Evolutionary conservation across 495 filamentous ascomycete species (phyloP), one percentile per base, ranked within the genome.

Genomic region (Penicillium angulare): DNA sequence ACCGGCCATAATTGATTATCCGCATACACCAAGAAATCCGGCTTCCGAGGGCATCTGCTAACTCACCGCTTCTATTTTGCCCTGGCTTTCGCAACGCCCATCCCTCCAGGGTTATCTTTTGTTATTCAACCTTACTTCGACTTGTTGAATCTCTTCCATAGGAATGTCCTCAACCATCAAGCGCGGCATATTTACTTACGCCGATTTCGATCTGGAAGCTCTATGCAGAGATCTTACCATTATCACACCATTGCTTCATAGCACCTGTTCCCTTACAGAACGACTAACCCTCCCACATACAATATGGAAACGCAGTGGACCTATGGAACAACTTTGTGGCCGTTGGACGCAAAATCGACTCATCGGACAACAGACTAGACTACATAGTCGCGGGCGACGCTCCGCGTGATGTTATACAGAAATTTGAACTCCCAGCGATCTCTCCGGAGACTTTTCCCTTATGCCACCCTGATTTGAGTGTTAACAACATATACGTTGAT

Each of bases 401-500:
- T 46, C 55, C 71, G 15, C 50, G 44, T 13, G 54, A 67, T 6
- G 61, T 68, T 20, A 43, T 64, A 50, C 50, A 24, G 29, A 60
- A 46, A 23, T 12, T 55, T 26, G 36, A 56, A 29, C 39, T 52
- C 7, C 46, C 52, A 53, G 20, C 46, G 7, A 10, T 46, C 29
- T 43, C 54, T 47, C 21, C 44, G 1, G 48, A 41, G 23, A 43
- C 51, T 9, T 61, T 68, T 27, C 57, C 59, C 3, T 41, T 59
- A n/a, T 50, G 27, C 21, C 54, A 58, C 26, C 34, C 50, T 18
- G 52, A 60, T 42, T 13, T 56, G 34, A 65, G 61, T 17, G 58
- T 57, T 15, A 57, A 65, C 22, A 65, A 73, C 44, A 66, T 71
- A 49, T 69, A 60, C 49, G 61, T 73, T 47, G 64, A 71, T 50